Base-by-base conservation (phyloP, 305 asterid genomes). In the Rubia balearica region DNA sequence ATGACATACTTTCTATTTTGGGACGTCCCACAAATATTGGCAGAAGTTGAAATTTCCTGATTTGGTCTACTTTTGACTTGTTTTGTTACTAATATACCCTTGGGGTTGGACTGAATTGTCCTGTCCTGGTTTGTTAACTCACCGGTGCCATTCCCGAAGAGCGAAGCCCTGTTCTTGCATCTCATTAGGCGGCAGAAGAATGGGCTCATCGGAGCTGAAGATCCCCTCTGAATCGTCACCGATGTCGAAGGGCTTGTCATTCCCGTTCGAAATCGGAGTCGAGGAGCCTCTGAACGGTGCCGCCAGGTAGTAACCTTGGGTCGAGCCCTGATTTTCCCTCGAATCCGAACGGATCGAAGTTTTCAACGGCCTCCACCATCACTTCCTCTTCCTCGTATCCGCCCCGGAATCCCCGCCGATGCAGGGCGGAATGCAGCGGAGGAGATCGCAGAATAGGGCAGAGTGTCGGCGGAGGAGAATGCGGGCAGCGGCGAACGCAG, bases 121-220 rank as follows among this genome's bases (percentile, higher is more conserved):
- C n/a, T n/a, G n/a, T n/a, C n/a, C n/a, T n/a, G n/a, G n/a, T n/a
- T n/a, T n/a, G n/a, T n/a, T 67, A 73, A 13, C 87, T 81, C 27
- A 88, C 96, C 96, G 82, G 67, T 89, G 75, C 96, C 96, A 89
- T 73, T 89, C 90, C 36, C 90, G 88, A 73, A 89, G 89, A 64
- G 89, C 90, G 66, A 73, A 79, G 42, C 90, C 92, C 84, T 88
- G 89, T 64, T 89, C 96, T 24, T 77, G 88, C 90, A 89, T 85
- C 76, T 89, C 89, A 67, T 57, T 77, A 5, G 92, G 96, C 67
- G 92, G 88, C 30, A 88, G 96, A 64, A 89, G 88, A 19, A 87
- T 66, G 27, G 96, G 87, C 6, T 92, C 92, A 70, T 85, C 92
- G 51, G 95, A 85, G 71, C 82, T 83, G 71, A 88, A 88, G 3